Evolutionary conservation across 1,139 yeast species (phyloP), one percentile per base, ranked within the genome.

Genomic region (Blastobotrys niveus): DNA sequence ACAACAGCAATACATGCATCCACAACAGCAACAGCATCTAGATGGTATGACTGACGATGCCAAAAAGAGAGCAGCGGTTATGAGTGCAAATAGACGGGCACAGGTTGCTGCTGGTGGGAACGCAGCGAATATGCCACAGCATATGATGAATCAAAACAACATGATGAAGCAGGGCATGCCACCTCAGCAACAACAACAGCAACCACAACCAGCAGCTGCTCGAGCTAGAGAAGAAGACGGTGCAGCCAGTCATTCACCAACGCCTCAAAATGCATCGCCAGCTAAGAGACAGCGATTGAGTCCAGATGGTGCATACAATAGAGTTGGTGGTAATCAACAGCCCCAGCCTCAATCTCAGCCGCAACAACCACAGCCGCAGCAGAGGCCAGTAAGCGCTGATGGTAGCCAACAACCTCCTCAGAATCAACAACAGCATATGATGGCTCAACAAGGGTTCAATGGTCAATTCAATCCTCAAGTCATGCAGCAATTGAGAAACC

Each of bases 271-370:
- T 6, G 27, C 49, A 29, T 63, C 67, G 9, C 68, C 68, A 1
- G 55, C 66, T 12, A 65, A 65, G 44, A 58, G 69, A 5, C 67
- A 61, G 46, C 56, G 68, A 8, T 50, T 65, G 14, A 63, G 68
- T 12, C 68, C 69, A 1, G 68, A 65, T 29, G 65, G 66, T 8
- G 50, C 59, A 7, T 61, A 58, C 44, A 40, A 40, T 24, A 52
- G 55, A 20, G 46, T 37, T 5, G 38, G 36, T 17, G 52, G 42
- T 40, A 35, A n/a, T 46, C 43, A 33, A 6, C 34, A 14, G 9
- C 15, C 24, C 5, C 32, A 36, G 26, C 40, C 22, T 9, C 30
- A 31, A 32, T 7, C 24, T 4, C 32, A 36, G 26, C 40, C 22
- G 10, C 30, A 31, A 32, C 36, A 39, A 32, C 26, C 34, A 18